A percentile compares a stretch with the other conserved stretches of the same genome.
These are phyloP conservation scores for Penicillium sp. DNA, from an alignment of 2,329 filamentous ascomycete species.

Conservation along the genomic window DNA sequence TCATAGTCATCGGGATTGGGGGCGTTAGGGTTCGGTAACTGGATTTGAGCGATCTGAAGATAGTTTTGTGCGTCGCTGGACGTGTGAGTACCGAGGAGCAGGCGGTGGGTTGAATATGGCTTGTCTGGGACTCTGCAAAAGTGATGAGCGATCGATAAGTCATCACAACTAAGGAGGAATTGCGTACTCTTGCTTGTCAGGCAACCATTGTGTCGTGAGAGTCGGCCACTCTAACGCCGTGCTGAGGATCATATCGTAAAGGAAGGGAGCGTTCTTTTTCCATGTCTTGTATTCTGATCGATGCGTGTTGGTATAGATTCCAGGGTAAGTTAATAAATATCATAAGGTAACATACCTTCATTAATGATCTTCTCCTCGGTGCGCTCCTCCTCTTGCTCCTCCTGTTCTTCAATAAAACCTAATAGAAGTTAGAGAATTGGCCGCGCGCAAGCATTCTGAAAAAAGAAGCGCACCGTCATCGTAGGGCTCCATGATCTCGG, in stretches of 20 bases:
- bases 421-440: constrained; percentile 27
- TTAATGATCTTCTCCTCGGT: constrained; percentile 90
- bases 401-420: constrained; percentile 44
- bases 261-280: constrained; percentile 99
- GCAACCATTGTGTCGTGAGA: constrained; percentile 96
- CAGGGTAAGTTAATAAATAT: neutral
- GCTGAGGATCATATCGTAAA: constrained; percentile 96
- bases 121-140: constrained; percentile 72
- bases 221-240: constrained; percentile 97
- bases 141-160: constrained; percentile 4
- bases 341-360: constrained; percentile 64
- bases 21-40: constrained; percentile 78
- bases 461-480: constrained; percentile 38
- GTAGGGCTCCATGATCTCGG: constrained; percentile 39
- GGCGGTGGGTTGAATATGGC: constrained; percentile 82
- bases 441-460: constrained; percentile 16
- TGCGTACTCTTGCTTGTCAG: constrained; percentile 79
- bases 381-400: constrained; percentile 71
- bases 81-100: constrained; percentile 94
- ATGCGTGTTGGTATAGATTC: constrained; percentile 10
- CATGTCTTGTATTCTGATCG: constrained; percentile 93
- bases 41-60: constrained; percentile 90
- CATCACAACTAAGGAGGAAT: neutral
- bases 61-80: constrained; percentile 85
- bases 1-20: constrained; percentile 85